Percentiles rank a stretch among this genome's conserved stretches.
These are phyloP conservation scores for Galerina marginata DNA, from an alignment of 768 basidiomycete genomes.

Conservation along the genomic window DNA sequence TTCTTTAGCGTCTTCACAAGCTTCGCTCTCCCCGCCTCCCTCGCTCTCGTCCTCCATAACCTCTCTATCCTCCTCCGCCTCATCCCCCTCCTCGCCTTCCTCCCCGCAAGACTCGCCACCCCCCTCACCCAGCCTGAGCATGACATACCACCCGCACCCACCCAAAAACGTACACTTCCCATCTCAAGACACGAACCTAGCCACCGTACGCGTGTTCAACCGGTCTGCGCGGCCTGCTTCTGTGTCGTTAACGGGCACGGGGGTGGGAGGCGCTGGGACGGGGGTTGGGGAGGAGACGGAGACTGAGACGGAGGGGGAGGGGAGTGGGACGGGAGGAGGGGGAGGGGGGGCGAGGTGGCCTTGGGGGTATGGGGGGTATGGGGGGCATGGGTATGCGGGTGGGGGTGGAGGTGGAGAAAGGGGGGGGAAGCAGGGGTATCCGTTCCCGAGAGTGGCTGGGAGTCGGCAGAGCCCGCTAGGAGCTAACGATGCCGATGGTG, in stretches of 20 bases:
- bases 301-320: conserved; percentile 40
- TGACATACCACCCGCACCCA: conserved; percentile 54
- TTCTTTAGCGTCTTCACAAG: neutral
- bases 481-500: neutral
- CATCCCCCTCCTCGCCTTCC: conserved; percentile 36
- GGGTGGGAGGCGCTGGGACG: neutral
- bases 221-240: conserved; percentile 71
- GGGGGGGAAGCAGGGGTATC: conserved; percentile 21
- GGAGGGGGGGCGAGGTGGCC: conserved; percentile 15
- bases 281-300: conserved; percentile 32
- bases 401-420: neutral
- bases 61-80: conserved; percentile 58
- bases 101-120: conserved; percentile 22
- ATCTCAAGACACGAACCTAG: conserved; percentile 62
- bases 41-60: conserved; percentile 32
- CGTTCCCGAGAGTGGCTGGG: conserved; percentile 25
- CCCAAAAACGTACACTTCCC: conserved; percentile 93
- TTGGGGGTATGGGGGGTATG: conserved; percentile 15
- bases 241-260: conserved; percentile 37
- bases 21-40: conserved; percentile 22
- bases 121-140: conserved; percentile 47
- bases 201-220: conserved; percentile 65
- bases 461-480: conserved; percentile 4
- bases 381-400: conserved; percentile 4
- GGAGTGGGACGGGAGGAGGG: conserved; percentile 12